These are phyloP conservation scores for Tylopilus balloui DNA, from an alignment of 768 basidiomycete species.

Conservation along the genomic window DNA sequence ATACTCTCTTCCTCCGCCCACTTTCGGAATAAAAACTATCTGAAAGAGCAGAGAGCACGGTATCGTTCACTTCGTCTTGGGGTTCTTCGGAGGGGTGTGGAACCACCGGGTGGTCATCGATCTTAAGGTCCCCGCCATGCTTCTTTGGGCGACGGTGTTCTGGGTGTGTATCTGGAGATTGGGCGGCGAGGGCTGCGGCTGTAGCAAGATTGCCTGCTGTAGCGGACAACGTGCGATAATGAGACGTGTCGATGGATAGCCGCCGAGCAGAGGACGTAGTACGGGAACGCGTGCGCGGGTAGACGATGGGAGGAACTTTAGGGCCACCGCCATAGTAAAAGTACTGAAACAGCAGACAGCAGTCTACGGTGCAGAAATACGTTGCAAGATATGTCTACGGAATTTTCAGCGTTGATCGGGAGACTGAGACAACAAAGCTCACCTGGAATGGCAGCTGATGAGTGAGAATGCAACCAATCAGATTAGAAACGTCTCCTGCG, in stretches of 20 bases:
- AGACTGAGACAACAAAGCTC: conserved; percentile 20
- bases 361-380: conserved; percentile 87
- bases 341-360: conserved; percentile 72
- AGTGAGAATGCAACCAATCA: conserved; percentile 87
- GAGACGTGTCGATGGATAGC: conserved; percentile 51
- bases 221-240: conserved; percentile 64
- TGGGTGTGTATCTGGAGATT: conserved; percentile 50
- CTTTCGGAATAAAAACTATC: conserved; percentile 79
- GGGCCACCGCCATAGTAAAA: conserved; percentile 58
- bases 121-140: conserved; percentile 20
- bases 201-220: conserved; percentile 71
- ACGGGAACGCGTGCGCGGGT: conserved; percentile 39
- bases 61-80: conserved; percentile 47
- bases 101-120: conserved; percentile 16
- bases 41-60: conserved; percentile 51
- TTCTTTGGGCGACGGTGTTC: conserved; percentile 32
- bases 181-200: conserved; percentile 64
- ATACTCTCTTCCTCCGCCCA: conserved; percentile 53
- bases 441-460: conserved; percentile 95
- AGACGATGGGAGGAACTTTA: conserved; percentile 32
- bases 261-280: conserved; percentile 43
- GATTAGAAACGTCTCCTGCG: conserved; percentile 86
- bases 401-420: conserved; percentile 5
- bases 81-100: conserved; percentile 21
- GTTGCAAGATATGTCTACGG: conserved; percentile 80